Conservation (phyloP, 139 green algal genomes). For the Micromonas commoda region DNA sequence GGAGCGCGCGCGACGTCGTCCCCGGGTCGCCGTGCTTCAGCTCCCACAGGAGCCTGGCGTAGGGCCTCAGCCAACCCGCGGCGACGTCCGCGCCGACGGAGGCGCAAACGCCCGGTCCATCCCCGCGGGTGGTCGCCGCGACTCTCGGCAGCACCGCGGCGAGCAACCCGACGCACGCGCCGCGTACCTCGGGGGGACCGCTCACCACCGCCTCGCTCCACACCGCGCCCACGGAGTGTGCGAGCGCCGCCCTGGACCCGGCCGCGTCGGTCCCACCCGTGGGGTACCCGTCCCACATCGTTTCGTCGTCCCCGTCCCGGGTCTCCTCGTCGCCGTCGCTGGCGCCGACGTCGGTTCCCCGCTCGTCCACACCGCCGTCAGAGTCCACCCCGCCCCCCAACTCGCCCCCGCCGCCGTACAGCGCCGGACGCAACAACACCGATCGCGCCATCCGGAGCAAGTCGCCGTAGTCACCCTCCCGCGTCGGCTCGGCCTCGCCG, state of each 20-base stretch:
- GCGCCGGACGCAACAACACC: constrained; percentile 1
- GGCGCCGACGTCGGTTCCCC: neutral
- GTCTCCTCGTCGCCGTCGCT: neutral
- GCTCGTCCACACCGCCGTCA: neutral
- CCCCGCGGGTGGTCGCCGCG: no score
- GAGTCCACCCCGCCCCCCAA: no score
- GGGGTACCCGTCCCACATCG: no score
- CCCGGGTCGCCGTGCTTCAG: constrained; percentile 6
- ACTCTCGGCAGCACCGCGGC: neutral
- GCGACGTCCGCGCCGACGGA: neutral
- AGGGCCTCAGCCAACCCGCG: neutral
- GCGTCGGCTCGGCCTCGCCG: neutral
- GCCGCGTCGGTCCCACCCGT: neutral
- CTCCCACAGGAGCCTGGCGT: neutral
- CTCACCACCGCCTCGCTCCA: neutral
- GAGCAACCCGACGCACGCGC: neutral
- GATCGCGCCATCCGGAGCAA: neutral
- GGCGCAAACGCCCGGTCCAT: neutral
- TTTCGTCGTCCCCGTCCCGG: no score
- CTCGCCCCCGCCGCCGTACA: no score
- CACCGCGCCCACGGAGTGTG: neutral
- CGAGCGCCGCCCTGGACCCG: neutral
- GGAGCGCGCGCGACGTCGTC: neutral
- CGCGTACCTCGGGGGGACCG: neutral
- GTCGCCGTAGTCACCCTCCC: neutral